These are phyloP conservation scores for Penicillium manginii DNA, from an alignment of 495 filamentous ascomycete genomes.

Conservation along the genomic window DNA sequence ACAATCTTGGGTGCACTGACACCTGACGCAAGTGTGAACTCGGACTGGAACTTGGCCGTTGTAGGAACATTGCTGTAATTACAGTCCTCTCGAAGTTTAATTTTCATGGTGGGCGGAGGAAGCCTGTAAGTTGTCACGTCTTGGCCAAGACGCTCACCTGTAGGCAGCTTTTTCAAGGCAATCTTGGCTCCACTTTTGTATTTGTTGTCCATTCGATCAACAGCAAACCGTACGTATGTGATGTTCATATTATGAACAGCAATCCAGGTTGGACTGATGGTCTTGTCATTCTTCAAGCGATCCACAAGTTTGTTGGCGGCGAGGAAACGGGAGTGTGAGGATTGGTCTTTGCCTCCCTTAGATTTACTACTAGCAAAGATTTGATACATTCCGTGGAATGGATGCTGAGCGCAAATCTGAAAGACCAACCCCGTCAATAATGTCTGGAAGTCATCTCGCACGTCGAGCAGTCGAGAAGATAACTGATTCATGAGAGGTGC, in stretches of 20 bases:
- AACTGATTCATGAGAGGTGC: slow-evolving; percentile 94
- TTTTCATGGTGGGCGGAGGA: slow-evolving; percentile 88
- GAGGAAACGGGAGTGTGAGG: slow-evolving; percentile 68
- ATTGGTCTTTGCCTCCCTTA: slow-evolving; percentile 68
- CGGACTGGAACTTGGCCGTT: slow-evolving; percentile 66
- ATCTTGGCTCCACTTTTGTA: slow-evolving; percentile 71
- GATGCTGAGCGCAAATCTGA: slow-evolving; percentile 86
- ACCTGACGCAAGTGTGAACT: slow-evolving; percentile 84
- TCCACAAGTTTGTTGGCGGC: slow-evolving; percentile 71
- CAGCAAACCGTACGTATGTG: slow-evolving; percentile 72
- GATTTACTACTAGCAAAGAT: slow-evolving; percentile 80
- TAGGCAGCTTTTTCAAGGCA: slow-evolving; percentile 58
- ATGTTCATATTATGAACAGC: slow-evolving; percentile 73
- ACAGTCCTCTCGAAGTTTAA: slow-evolving; percentile 69
- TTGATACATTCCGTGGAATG: slow-evolving; percentile 95
- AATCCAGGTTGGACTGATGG: slow-evolving; percentile 57
- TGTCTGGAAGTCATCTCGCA: slow-evolving; percentile 68
- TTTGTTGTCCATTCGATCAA: slow-evolving; percentile 60
- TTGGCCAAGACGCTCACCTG: slow-evolving; percentile 59
- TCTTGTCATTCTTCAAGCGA: slow-evolving; percentile 55
- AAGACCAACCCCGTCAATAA: slow-evolving; percentile 72
- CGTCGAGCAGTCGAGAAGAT: slow-evolving; percentile 82
- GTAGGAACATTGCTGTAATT: slow-evolving; percentile 78
- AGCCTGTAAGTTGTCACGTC: slow-evolving; percentile 62
- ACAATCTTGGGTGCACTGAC: slow-evolving; percentile 92